Percentiles rank a stretch among this genome's conserved stretches.
Evolutionary conservation across 2,329 filamentous ascomycete genomes (phyloP).

Genomic region (Daldinia sp.): DNA sequence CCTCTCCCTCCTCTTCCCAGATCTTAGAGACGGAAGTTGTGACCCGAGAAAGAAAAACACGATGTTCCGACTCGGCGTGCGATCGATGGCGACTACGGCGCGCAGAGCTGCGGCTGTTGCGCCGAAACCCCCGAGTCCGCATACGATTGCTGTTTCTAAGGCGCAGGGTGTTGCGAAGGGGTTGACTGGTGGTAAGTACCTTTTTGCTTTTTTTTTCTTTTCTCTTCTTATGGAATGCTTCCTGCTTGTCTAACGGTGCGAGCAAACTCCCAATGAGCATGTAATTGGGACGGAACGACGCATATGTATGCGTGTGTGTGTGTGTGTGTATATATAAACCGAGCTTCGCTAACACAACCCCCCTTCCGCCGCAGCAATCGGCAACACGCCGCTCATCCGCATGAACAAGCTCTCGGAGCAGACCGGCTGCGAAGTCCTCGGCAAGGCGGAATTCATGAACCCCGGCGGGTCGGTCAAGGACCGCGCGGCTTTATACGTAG

Average conservation of each 20-base stretch:
- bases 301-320: not conserved
- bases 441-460: constrained; percentile 99
- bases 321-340: not conserved
- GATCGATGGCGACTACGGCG: constrained; percentile 71
- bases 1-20: too few relatives aligned
- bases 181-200: constrained; percentile 76
- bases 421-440: constrained; percentile 92
- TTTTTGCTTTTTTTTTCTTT: not conserved
- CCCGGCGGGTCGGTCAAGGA: constrained; percentile 97
- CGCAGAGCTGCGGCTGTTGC: constrained; percentile 57
- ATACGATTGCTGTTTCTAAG: constrained; percentile 77
- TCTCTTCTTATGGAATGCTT: not conserved
- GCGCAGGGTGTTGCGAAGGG: constrained; percentile 82
- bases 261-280: not conserved
- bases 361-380: constrained; percentile 73
- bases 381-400: constrained; percentile 93
- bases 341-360: constrained; percentile 19
- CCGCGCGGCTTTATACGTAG: constrained; percentile 91
- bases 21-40: not conserved
- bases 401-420: constrained; percentile 87
- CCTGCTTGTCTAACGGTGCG: not conserved
- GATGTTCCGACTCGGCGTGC: constrained; percentile 76
- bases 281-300: not conserved
- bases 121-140: constrained; percentile 57
- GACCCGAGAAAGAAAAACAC: constrained; percentile 24